Evolutionary conservation across 2,329 filamentous ascomycete species (phyloP), one percentile per base, ranked within the genome.

Genomic region (Epichloe gansuensis): DNA sequence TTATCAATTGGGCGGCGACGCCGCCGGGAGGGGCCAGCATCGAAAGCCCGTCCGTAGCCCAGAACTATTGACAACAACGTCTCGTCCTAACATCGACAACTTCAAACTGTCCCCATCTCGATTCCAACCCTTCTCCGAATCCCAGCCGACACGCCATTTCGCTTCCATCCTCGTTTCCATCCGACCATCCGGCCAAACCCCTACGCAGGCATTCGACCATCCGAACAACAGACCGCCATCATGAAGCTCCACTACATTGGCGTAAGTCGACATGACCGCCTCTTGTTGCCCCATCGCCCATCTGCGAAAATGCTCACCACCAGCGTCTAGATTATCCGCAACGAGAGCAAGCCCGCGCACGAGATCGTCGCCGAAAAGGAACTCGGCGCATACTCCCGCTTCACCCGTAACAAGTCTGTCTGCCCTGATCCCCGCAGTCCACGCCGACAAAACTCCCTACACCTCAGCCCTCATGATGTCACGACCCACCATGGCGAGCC

Each of bases 231-330:
- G 46, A 25, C 48, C 38, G 50, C 57, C 71, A 83, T 62, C 66
- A 91, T 91, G 88, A 91, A 91, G 81, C 74, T 93, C 69, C 78
- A 86, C 70, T 93, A 93, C 72, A 88, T 94, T 66, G 88, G 88
- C 63, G 88, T 93, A 83, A 53, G 54, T 35, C 58, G 83, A 66
- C 57, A 56, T 57, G 56, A 58, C 57, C 56, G 55, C 49, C 54
- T 54, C 51, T 52, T 48, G 37, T 56, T 56, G 55, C 48, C 48
- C 17, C 17, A 21, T 21, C 17, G 17, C 57, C 60, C 25, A 12
- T 21, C 23, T 23, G n/a, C 52, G 44, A 31, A 25, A 44, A 41
- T 42, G 23, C 35, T 50, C 48, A 47, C 28, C 35, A 50, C 43
- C n/a, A n/a, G 44, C 51, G 46, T 54, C 63, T 52, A 94, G 89